Evolutionary conservation across 1,284 basidiomycete genomes (phyloP), one percentile per base, ranked within the genome.

Genomic region (Cryptococcus sp.): DNA sequence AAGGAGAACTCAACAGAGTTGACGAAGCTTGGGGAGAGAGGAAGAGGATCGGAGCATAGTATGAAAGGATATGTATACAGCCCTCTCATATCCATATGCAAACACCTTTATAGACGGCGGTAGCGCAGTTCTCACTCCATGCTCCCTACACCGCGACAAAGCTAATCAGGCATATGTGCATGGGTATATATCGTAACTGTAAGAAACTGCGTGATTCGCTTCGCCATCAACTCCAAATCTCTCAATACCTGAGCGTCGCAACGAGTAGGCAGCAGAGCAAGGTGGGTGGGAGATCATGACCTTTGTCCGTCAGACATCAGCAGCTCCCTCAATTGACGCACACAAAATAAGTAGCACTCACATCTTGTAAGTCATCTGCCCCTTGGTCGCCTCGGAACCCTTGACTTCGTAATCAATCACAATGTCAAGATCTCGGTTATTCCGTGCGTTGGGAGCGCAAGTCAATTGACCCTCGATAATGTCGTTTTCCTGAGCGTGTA

Each of bases 371-470:
- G 72, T 67, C 69, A 81, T 77, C 58, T 63, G 64, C 46, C 72
- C 76, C 64, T 73, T 69, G 29, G 65, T 55, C 16, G 73, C 55
- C 58, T 76, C 73, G n/a, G 55, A 55, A n/a, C 80, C 81, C 26
- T 75, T 67, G 25, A 79, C 75, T 69, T 86, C 81, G 81, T 93
- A 95, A 50, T 84, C 79, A 66, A 97, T 85, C 40, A 79, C 79
- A 74, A 97, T 97, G 76, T 97, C 94, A 48, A 97, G 82, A 75
- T 97, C 93, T 53, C 93, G 87, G 76, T 90, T 90, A 81, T 97
- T 97, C 67, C 89, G 85, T 39, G 83, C 81, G 78, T 97, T 97
- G 39, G 93, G 94, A 15, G 87, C 85, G 73, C 92, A 93, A 20
- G 83, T 78, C 46, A 97, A 79, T 39, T 67, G 79, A 37, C 93